phyloP scores from a whole-genome alignment of 2,329 filamentous ascomycete species.

The Davidsoniella virescens region DNA sequence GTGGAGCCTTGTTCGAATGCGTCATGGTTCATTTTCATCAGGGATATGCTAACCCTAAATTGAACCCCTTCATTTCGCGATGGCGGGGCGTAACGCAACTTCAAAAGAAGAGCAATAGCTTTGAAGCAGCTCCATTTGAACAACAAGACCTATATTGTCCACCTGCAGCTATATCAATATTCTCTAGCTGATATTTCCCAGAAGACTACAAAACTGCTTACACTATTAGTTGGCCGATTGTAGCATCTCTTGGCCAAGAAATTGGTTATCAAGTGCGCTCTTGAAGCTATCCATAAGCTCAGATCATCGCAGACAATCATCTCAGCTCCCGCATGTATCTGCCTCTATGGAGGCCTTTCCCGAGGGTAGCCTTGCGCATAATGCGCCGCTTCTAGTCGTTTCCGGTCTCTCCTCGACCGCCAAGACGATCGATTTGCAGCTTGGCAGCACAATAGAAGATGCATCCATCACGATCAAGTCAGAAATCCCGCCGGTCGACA shows the following conservation, averaged over 20 bases:
- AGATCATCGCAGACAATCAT: too few species aligned
- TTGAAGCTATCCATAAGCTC: too few species aligned
- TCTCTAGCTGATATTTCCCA: too few species aligned
- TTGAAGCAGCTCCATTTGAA: too few species aligned
- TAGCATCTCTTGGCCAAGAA: too few species aligned
- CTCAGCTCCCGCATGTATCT: too few species aligned
- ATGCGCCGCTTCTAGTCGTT: conserved; percentile 68
- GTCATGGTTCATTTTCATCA: conserved; percentile 4
- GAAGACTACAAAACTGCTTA: too few species aligned
- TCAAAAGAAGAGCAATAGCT: not conserved
- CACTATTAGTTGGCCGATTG: too few species aligned
- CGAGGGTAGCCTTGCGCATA: conserved; percentile 65
- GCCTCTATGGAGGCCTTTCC: conserved; percentile 62
- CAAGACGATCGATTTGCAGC: not conserved
- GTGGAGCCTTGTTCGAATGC: conserved; percentile 7
- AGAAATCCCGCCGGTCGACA: conserved; percentile 50
- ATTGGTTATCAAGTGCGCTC: too few species aligned
- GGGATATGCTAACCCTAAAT: not conserved
- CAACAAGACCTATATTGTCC: too few species aligned
- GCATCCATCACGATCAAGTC: conserved; percentile 35
- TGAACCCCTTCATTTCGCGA: not conserved
- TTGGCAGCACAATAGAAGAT: conserved; percentile 3
- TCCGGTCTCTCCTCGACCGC: conserved; percentile 44
- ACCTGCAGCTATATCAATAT: too few species aligned
- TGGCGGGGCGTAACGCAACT: conserved; percentile 2